These are phyloP conservation scores for Teunomyces cretensis DNA, from an alignment of 805 yeast genomes.

Conservation along the genomic window DNA sequence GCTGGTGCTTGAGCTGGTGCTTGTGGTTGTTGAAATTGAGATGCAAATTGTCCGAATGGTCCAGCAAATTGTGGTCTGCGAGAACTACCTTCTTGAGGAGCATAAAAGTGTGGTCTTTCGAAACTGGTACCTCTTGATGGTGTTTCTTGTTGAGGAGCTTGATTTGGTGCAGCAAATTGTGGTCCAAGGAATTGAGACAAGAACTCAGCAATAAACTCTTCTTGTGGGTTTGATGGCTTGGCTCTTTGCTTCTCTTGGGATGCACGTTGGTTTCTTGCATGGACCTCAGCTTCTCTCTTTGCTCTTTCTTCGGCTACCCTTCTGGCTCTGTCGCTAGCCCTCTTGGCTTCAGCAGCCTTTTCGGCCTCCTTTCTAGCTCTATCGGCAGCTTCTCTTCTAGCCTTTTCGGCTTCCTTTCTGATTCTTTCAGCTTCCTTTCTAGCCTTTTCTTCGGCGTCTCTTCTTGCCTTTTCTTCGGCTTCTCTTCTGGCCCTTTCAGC, in stretches of 20 bases:
- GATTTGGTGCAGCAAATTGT: neutral
- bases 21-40: neutral
- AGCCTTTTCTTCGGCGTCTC: constrained; percentile 7
- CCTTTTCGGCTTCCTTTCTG: constrained; percentile 5
- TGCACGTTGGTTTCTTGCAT: constrained; percentile 18
- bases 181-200: constrained; percentile 10
- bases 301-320: constrained; percentile 13
- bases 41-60: too few relatives aligned
- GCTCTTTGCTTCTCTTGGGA: constrained; percentile 5
- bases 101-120: too few relatives aligned
- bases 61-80: too few relatives aligned
- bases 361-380: constrained; percentile 8
- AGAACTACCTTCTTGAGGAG: too few relatives aligned
- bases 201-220: constrained; percentile 5
- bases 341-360: constrained; percentile 9
- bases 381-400: constrained; percentile 6
- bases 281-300: constrained; percentile 11
- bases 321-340: constrained; percentile 9
- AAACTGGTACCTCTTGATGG: neutral
- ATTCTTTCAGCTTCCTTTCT: constrained; percentile 6
- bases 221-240: neutral
- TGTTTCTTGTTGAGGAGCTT: neutral
- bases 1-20: too few relatives aligned
- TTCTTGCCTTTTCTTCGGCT: constrained; percentile 8
- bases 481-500: constrained; percentile 3